Conservation (phyloP, 371 early-diverging fungal species). For the Mucor saturninus region DNA sequence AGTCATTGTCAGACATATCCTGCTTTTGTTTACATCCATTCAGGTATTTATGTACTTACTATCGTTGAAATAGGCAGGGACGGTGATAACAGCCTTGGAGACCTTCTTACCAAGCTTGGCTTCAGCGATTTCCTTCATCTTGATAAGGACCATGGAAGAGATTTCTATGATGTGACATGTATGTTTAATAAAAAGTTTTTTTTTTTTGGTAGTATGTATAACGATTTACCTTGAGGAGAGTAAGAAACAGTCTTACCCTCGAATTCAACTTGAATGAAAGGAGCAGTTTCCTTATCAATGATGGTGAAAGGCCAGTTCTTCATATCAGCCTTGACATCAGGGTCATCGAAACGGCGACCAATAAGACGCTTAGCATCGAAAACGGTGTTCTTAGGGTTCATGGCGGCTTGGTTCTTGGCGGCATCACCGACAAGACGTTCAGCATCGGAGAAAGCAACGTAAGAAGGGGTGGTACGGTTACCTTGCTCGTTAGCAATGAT, state of each 20-base stretch:
- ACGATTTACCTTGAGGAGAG: conserved; percentile 71
- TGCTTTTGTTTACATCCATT: background rate
- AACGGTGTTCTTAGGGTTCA: conserved; percentile 88
- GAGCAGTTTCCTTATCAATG: conserved; percentile 73
- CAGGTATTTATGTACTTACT: conserved; percentile 22
- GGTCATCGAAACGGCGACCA: conserved; percentile 92
- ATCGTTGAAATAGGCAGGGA: conserved; percentile 88
- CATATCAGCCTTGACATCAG: conserved; percentile 88
- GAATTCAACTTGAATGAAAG: conserved; percentile 80
- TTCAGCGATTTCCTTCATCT: conserved; percentile 94
- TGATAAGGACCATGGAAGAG: conserved; percentile 88
- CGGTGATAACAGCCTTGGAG: conserved; percentile 92
- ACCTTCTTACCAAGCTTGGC: conserved; percentile 84
- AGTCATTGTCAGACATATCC: conserved; percentile 12
- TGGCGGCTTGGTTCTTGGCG: conserved; percentile 85
- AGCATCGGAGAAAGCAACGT: conserved; percentile 87
- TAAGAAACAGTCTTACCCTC: conserved; percentile 81
- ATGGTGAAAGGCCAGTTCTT: conserved; percentile 90
- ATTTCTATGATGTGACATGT: conserved; percentile 57
- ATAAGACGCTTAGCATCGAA: conserved; percentile 97
- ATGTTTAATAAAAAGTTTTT: too few relatives aligned
- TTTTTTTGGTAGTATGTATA: background rate
- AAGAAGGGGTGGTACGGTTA: conserved; percentile 91
- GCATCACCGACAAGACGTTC: conserved; percentile 90
- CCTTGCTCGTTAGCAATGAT: conserved; percentile 92